These are phyloP conservation scores for Aschersonia sp. DNA, from an alignment of 2,329 filamentous ascomycete genomes.

Conservation along the genomic window DNA sequence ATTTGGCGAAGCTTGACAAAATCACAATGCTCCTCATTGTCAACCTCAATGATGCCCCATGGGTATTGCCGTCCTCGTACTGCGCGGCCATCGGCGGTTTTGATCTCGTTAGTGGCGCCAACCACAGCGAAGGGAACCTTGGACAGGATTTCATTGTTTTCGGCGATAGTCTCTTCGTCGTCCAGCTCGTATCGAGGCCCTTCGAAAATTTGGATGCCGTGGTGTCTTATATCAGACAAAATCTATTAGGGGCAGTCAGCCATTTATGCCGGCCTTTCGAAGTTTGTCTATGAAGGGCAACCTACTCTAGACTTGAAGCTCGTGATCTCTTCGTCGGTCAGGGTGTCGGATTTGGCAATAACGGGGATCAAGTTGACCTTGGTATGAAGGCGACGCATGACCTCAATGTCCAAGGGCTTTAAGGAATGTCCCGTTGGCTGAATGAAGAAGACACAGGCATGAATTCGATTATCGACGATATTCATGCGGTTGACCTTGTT, in stretches of 20 bases:
- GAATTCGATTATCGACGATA: conserved; percentile 98
- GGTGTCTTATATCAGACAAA: conserved; percentile 88
- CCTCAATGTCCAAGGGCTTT: conserved; percentile 97
- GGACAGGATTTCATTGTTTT: conserved; percentile 99
- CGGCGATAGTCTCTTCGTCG: conserved; percentile 97
- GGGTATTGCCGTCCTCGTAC: conserved; percentile 93
- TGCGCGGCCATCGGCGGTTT: conserved; percentile 81
- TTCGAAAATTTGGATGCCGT: conserved; percentile 98
- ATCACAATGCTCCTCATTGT: conserved; percentile 99
- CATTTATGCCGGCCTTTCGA: too few species aligned
- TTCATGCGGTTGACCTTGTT: conserved; percentile 99
- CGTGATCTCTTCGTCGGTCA: conserved; percentile 91
- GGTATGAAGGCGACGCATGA: conserved; percentile 98
- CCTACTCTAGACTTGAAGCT: conserved; percentile 89
- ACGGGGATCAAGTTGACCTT: conserved; percentile 99
- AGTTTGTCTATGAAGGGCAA: too few species aligned
- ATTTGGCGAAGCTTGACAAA: conserved; percentile 99
- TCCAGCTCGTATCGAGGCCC: conserved; percentile 96
- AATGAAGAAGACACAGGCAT: conserved; percentile 99
- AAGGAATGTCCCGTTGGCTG: conserved; percentile 96
- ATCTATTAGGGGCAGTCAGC: conserved; percentile 43
- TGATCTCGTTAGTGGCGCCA: conserved; percentile 89
- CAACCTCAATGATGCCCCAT: conserved; percentile 97
- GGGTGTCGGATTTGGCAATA: conserved; percentile 95
- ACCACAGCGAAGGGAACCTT: conserved; percentile 98